Evolutionary conservation across 106 monocot genomes (phyloP).

Genomic region (Dendrobium nobile): DNA sequence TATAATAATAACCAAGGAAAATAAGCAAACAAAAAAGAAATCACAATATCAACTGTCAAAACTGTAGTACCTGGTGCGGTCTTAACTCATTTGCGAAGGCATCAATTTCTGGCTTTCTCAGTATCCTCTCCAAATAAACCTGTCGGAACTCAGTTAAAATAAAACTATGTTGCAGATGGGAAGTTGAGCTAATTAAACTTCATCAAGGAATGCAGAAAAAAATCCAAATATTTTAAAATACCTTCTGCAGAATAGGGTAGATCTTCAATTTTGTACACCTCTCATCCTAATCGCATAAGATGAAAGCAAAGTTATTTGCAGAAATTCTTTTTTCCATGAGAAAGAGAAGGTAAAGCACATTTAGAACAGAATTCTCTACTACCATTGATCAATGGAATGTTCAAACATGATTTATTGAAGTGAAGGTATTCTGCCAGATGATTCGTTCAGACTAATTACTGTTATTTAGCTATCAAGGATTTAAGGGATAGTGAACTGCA

Average conservation of each 20-base stretch:
- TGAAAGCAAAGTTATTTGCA: neutral
- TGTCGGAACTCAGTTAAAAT: slow-evolving; percentile 10
- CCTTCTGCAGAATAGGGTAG: slow-evolving; percentile 97
- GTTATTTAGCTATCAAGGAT: neutral
- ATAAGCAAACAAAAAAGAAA: neutral
- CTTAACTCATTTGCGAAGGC: slow-evolving; percentile 97
- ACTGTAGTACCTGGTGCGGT: slow-evolving; percentile 60
- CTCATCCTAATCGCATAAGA: slow-evolving; percentile 58
- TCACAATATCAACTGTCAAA: slow-evolving; percentile 1
- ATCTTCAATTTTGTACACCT: slow-evolving; percentile 97
- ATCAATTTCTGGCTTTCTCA: slow-evolving; percentile 97
- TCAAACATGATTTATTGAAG: neutral
- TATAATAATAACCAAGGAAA: neutral
- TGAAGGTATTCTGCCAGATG: neutral
- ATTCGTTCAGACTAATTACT: neutral
- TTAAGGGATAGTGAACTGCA: neutral
- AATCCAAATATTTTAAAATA: slow-evolving; percentile 3
- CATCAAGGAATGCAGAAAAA: neutral
- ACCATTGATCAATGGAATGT: neutral
- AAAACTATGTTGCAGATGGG: neutral
- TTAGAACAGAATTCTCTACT: neutral
- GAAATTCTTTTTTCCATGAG: neutral
- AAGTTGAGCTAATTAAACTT: neutral
- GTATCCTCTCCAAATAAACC: slow-evolving; percentile 95
- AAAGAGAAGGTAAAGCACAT: neutral